Evolutionary conservation across 169 alveolate species (phyloP).

Genomic region (Plasmodium coatneyi): DNA sequence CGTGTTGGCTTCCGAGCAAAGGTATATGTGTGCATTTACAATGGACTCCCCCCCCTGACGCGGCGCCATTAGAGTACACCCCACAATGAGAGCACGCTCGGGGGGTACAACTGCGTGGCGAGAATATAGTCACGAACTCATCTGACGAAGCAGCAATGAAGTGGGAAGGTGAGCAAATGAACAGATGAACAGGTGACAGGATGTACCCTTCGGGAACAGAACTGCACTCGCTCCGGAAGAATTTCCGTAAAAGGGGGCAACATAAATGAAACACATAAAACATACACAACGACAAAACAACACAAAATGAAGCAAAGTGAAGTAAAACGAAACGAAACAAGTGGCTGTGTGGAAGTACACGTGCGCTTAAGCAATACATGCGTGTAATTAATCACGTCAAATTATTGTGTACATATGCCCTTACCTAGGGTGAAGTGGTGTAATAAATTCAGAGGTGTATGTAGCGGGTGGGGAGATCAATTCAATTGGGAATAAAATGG

Average conservation of each 20-base stretch:
- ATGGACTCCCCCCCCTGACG: too few species aligned
- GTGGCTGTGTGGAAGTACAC: background rate
- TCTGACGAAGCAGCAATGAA: too few species aligned
- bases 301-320: background rate
- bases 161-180: background rate
- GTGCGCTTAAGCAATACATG: background rate
- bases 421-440: background rate
- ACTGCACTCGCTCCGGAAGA: background rate
- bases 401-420: background rate
- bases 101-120: too few species aligned
- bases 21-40: background rate
- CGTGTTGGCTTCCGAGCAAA: background rate
- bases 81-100: too few species aligned
- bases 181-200: background rate
- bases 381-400: background rate
- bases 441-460: background rate
- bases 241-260: background rate
- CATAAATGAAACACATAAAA: background rate
- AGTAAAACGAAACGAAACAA: background rate
- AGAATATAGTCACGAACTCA: too few species aligned
- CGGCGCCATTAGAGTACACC: too few species aligned
- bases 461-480: background rate
- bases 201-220: background rate
- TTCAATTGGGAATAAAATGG: background rate
- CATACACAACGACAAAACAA: background rate